Conservation (phyloP, 192 early-diverging fungal genomes). For the Backusella tarrabulga region DNA sequence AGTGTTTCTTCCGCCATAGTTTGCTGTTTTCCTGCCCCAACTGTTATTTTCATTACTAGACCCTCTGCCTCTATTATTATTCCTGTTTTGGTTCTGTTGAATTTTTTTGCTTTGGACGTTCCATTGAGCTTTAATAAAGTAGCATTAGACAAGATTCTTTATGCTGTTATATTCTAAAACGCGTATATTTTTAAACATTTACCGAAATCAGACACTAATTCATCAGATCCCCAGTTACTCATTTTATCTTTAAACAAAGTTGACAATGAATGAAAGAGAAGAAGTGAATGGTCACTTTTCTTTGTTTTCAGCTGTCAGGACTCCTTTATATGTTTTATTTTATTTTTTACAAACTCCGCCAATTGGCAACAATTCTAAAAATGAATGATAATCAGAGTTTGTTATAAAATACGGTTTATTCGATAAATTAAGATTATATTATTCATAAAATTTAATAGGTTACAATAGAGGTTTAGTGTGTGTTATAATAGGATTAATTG, state of each 20-base stretch:
- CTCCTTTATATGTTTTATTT: no score
- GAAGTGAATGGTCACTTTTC: not conserved
- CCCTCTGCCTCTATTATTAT: not conserved
- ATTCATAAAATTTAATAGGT: no score
- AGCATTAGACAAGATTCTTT: not conserved
- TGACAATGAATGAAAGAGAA: not conserved
- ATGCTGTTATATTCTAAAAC: not conserved
- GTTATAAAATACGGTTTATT: no score
- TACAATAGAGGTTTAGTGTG: no score
- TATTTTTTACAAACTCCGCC: no score
- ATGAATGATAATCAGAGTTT: no score
- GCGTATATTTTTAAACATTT: not conserved
- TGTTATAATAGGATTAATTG: no score
- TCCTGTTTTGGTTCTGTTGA: not conserved
- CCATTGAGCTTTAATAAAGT: not conserved
- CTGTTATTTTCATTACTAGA: not conserved
- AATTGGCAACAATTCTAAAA: no score
- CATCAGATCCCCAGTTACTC: slow-evolving; percentile 9
- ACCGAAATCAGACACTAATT: not conserved
- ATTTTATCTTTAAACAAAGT: not conserved
- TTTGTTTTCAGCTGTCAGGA: no score
- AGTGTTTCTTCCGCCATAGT: not conserved
- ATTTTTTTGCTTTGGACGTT: not conserved
- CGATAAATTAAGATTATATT: no score
- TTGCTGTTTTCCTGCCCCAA: not conserved